phyloP scores from a whole-genome alignment of 441 rosid genomes.

The Erodium texanum region DNA sequence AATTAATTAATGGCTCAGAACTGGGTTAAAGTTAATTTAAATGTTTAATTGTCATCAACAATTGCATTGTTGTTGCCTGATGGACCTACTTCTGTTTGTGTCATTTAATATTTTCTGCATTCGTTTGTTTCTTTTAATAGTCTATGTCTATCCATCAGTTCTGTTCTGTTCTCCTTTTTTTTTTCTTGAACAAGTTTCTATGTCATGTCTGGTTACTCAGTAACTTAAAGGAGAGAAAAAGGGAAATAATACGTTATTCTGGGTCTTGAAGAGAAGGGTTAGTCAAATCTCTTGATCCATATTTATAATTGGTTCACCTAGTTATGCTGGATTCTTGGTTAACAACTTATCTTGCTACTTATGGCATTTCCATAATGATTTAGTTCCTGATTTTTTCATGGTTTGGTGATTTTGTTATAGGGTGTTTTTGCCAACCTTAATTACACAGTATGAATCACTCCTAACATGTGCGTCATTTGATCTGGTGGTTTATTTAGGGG shows the following conservation, averaged over 20 bases:
- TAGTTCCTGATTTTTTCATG: not conserved
- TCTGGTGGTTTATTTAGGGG: slow-evolving; percentile 46
- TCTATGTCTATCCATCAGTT: slow-evolving; percentile 2
- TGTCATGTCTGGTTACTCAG: not conserved
- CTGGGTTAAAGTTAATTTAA: slow-evolving; percentile 4
- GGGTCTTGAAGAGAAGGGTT: not conserved
- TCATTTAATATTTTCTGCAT: slow-evolving; percentile 1
- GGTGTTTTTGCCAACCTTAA: slow-evolving; percentile 4
- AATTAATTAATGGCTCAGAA: not conserved
- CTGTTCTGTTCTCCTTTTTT: not conserved
- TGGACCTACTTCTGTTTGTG: slow-evolving; percentile 7
- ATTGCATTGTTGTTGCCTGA: not conserved
- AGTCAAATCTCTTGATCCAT: slow-evolving; percentile 5
- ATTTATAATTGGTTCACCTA: not conserved
- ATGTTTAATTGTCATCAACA: slow-evolving; percentile 3
- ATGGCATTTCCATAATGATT: not conserved
- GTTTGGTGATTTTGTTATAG: not conserved
- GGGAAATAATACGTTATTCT: not conserved
- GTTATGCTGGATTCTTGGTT: slow-evolving; percentile 4
- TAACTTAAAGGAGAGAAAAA: too few species aligned
- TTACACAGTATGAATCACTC: not conserved
- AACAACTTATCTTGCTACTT: not conserved
- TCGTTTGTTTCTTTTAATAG: not conserved
- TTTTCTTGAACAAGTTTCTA: not conserved
- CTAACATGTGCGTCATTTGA: slow-evolving; percentile 11